Evolutionary conservation across 192 early-diverging fungal species (phyloP).

Genomic region (Phycomyces blakesleeanus): DNA sequence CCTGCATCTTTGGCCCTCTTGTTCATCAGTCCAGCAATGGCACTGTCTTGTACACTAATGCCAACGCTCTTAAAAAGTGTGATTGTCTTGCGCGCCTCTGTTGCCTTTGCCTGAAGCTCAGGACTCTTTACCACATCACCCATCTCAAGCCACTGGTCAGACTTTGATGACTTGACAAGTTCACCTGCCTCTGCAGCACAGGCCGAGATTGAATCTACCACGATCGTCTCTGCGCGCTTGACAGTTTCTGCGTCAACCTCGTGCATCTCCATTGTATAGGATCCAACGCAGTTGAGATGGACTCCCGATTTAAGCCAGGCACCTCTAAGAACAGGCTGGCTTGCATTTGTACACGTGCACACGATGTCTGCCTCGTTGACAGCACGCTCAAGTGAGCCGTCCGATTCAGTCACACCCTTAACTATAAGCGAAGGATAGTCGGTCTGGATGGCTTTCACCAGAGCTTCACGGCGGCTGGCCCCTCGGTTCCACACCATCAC

Average conservation of each 20-base stretch:
- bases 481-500: constrained; percentile 47
- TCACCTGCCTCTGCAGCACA: constrained; percentile 51
- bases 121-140: constrained; percentile 17
- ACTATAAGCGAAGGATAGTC: constrained; percentile 24
- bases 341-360: constrained; percentile 51
- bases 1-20: constrained; percentile 35
- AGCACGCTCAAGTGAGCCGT: constrained; percentile 20
- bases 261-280: constrained; percentile 46
- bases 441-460: constrained; percentile 24
- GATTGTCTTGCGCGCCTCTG: constrained; percentile 1
- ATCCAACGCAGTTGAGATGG: constrained; percentile 51
- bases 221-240: constrained; percentile 26
- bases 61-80: constrained; percentile 56
- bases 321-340: constrained; percentile 38
- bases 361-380: constrained; percentile 44
- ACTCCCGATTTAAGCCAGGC: constrained; percentile 37
- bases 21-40: constrained; percentile 42
- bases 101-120: neutral
- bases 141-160: constrained; percentile 33
- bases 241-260: constrained; percentile 45
- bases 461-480: constrained; percentile 23
- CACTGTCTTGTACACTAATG: constrained; percentile 51
- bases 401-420: constrained; percentile 7
- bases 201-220: constrained; percentile 38
- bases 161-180: constrained; percentile 34